These are phyloP conservation scores for Penicillium corylophilum DNA, from an alignment of 2,329 filamentous ascomycete genomes.

Conservation along the genomic window DNA sequence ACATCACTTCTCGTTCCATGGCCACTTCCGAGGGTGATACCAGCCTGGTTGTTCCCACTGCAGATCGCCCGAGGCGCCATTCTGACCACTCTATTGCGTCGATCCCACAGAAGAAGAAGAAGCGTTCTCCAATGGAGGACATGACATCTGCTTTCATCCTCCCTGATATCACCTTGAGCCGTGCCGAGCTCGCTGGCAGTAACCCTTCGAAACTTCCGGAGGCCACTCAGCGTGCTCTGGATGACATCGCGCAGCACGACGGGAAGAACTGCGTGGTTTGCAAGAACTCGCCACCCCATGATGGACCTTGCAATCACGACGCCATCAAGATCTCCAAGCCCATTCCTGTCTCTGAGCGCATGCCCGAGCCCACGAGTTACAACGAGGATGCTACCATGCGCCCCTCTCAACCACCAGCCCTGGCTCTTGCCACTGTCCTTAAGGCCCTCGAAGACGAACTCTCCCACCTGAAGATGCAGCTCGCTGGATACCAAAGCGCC, in stretches of 20 bases:
- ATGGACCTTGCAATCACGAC: slow-evolving; percentile 36
- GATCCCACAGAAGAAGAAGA: slow-evolving; percentile 51
- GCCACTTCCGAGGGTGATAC: slow-evolving; percentile 30
- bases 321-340: slow-evolving; percentile 50
- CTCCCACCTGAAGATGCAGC: slow-evolving; percentile 68
- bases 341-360: slow-evolving; percentile 52
- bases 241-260: slow-evolving; percentile 50
- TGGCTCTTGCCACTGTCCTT: slow-evolving; percentile 78
- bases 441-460: slow-evolving; percentile 80
- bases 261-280: slow-evolving; percentile 58
- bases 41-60: slow-evolving; percentile 28
- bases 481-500: slow-evolving; percentile 59
- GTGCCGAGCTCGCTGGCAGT: slow-evolving; percentile 27
- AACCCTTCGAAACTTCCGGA: slow-evolving; percentile 38
- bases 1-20: slow-evolving; percentile 34
- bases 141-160: slow-evolving; percentile 66
- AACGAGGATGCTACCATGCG: slow-evolving; percentile 61
- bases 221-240: slow-evolving; percentile 41
- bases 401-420: slow-evolving; percentile 64
- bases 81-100: slow-evolving; percentile 50
- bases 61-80: slow-evolving; percentile 36
- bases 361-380: slow-evolving; percentile 42
- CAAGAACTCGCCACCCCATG: slow-evolving; percentile 42
- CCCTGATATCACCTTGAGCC: slow-evolving; percentile 59
- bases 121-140: slow-evolving; percentile 50